phyloP scores from a whole-genome alignment of 2,329 filamentous ascomycete genomes.

The Ophiostoma australiae region DNA sequence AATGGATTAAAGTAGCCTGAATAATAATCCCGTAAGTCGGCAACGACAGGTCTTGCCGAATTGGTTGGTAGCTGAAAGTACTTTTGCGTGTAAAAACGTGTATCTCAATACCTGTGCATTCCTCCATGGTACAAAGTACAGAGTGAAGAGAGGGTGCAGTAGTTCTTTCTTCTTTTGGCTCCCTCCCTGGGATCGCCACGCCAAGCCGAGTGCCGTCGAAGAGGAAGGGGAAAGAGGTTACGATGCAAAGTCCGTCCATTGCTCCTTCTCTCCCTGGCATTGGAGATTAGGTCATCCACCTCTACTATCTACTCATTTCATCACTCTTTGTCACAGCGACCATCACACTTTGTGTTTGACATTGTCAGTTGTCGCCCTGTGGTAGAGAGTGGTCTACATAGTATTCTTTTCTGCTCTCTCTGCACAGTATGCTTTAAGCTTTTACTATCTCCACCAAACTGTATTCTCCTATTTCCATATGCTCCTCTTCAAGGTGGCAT shows the following conservation, averaged over 20 bases:
- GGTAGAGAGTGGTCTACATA: background rate
- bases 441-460: background rate
- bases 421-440: no score
- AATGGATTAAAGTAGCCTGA: background rate
- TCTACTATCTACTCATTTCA: background rate
- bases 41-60: background rate
- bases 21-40: background rate
- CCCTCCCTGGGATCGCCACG: conserved; percentile 8
- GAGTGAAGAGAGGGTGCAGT: no score
- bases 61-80: background rate
- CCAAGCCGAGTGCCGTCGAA: background rate
- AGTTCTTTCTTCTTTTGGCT: background rate
- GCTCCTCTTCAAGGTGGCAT: conserved; percentile 6
- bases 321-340: background rate
- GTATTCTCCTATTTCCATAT: background rate
- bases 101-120: background rate
- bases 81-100: conserved; percentile 1
- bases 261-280: background rate
- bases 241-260: background rate
- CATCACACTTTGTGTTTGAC: background rate
- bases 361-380: background rate
- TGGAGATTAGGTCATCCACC: background rate
- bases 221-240: no score
- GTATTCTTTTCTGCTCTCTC: background rate
- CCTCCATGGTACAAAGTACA: background rate